phyloP scores from a whole-genome alignment of 441 rosid genomes.

The Gossypium schwendimanii region DNA sequence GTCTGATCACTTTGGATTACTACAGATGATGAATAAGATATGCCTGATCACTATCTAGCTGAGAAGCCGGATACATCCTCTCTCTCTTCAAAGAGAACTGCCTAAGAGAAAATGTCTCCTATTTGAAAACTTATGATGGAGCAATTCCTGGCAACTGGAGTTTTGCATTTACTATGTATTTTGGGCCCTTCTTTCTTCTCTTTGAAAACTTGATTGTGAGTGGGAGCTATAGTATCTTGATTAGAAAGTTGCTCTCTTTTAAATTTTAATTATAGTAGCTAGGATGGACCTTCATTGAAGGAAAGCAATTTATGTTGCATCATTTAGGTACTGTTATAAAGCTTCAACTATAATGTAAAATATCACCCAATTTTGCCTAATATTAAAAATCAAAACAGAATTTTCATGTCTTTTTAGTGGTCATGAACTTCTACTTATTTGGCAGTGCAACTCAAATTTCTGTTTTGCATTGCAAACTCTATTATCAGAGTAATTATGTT shows the following conservation, averaged over 20 bases:
- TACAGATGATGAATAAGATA: conserved; percentile 87
- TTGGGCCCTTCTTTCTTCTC: background rate
- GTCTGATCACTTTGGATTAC: conserved; percentile 3
- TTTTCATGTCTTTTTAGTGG: background rate
- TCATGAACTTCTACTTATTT: background rate
- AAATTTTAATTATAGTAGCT: background rate
- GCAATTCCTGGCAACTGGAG: conserved; percentile 6
- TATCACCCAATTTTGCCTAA: background rate
- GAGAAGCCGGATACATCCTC: conserved; percentile 69
- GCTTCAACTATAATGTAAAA: background rate
- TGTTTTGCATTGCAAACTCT: background rate
- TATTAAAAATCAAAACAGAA: background rate
- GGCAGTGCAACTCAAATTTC: background rate
- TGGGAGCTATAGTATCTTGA: conserved; percentile 6
- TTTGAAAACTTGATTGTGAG: background rate
- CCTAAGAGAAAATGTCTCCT: conserved; percentile 8
- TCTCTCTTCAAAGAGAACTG: conserved; percentile 46
- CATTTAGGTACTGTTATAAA: background rate
- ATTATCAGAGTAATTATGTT: too few species aligned
- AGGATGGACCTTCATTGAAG: background rate
- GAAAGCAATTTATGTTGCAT: background rate
- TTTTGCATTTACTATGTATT: background rate
- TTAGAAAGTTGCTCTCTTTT: background rate
- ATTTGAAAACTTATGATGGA: conserved; percentile 8
- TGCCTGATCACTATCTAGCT: conserved; percentile 88